Base-by-base conservation (phyloP, 2,329 filamentous ascomycete genomes). In the Capronia epimyces region DNA sequence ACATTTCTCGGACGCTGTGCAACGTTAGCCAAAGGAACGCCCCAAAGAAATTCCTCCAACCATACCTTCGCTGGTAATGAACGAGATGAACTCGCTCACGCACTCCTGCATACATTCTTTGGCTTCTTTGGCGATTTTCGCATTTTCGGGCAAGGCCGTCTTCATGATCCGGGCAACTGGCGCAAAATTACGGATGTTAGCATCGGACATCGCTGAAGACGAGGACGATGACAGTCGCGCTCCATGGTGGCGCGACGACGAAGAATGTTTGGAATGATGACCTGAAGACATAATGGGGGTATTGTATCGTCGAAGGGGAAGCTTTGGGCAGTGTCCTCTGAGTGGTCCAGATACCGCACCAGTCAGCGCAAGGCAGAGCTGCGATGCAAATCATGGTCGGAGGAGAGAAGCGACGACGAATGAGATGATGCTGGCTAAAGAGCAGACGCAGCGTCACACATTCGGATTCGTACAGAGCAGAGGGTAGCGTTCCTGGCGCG, bases 101-200 rank as follows among this genome's bases (percentile, higher is more conserved):
- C 93, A 98, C 71, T 98, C 93, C 71, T 98, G 93, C 93, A 98
- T 97, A 73, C 93, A 98, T 69, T 98, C 93, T 71, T 98, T 98
- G 49, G 93, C 93, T 69, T 98, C 93, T 69, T 98, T 98, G 53
- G 90, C 90, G 56, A 98, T 98, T 74, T 98, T 98, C 62, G 93
- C 93, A 67, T 98, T 98, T 60, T 98, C 93, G 45, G 93, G 93
- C 43, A 98, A 78, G 5, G 93, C 93, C 64, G 89, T 86, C 72
- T 98, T 98, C 93, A 98, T 98, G 70, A 98, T 97, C 50, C 93
- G 86, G 60, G 93, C 93, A 65, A 98, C 93, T 98, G 86, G 83
- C 72, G 83, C 86, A 81, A 88, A 89, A 74, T 93, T 93, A 66
- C 86, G 83, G 76, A 93, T 93, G 77, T 94, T 90, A 94, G 89